These are phyloP conservation scores for Aspergillus costaricaensis DNA, from an alignment of 2,329 filamentous ascomycete species.

Conservation along the genomic window DNA sequence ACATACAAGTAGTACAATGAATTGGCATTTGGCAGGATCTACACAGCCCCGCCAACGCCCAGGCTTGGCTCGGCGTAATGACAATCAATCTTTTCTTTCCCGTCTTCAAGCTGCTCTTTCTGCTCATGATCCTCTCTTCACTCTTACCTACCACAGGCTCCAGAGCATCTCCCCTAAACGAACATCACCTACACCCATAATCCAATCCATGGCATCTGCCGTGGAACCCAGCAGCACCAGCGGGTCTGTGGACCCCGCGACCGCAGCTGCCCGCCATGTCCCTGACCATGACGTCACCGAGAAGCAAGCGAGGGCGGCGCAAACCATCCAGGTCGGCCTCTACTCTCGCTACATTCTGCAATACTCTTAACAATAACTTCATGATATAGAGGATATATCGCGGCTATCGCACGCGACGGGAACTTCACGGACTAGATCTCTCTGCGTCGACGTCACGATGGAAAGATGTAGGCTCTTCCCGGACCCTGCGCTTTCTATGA, in stretches of 20 bases:
- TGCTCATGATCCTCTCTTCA: not conserved
- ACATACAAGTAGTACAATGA: too few relatives aligned
- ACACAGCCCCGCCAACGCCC: not conserved
- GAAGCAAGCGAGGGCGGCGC: not conserved
- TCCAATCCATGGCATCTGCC: not conserved
- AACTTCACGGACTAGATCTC: constrained; percentile 4
- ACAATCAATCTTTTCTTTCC: not conserved
- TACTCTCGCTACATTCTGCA: not conserved
- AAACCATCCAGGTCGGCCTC: constrained; percentile 5
- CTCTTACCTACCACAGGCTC: too few relatives aligned
- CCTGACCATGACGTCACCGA: constrained; percentile 4
- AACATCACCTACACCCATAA: not conserved
- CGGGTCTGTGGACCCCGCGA: not conserved
- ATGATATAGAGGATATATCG: constrained; percentile 6
- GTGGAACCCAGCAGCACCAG: not conserved
- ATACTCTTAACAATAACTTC: not conserved
- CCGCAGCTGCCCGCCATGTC: not conserved
- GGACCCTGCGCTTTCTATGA: not conserved
- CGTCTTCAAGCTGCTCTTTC: not conserved
- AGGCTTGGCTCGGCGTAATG: not conserved
- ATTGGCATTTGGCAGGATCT: too few relatives aligned
- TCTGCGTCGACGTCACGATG: constrained; percentile 51
- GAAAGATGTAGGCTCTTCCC: constrained; percentile 58
- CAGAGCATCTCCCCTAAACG: not conserved
- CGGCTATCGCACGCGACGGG: constrained; percentile 10